phyloP scores from a whole-genome alignment of 495 filamentous ascomycete genomes.

The Xylaria intraflava region DNA sequence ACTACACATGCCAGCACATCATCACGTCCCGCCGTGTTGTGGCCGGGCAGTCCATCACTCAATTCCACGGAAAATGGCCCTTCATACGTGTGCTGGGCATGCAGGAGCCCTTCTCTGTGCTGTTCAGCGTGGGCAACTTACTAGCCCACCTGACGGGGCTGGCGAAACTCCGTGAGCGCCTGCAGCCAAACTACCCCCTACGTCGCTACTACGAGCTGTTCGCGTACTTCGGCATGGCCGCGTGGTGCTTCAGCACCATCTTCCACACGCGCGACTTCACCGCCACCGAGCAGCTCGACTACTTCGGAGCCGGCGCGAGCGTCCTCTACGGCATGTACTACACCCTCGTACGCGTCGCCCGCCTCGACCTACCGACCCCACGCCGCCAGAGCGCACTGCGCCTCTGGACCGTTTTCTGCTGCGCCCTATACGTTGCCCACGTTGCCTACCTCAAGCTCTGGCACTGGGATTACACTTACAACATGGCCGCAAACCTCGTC shows the following conservation, averaged over 20 bases:
- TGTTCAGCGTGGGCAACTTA: slow-evolving; percentile 89
- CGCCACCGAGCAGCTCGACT: slow-evolving; percentile 88
- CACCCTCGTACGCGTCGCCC: slow-evolving; percentile 69
- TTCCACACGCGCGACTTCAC: slow-evolving; percentile 87
- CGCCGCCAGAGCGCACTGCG: slow-evolving; percentile 55
- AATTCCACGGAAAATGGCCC: slow-evolving; percentile 99
- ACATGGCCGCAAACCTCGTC: slow-evolving; percentile 90
- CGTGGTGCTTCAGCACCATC: slow-evolving; percentile 81
- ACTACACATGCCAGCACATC: slow-evolving; percentile 97
- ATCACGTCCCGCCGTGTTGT: slow-evolving; percentile 67
- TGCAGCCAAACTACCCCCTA: slow-evolving; percentile 68
- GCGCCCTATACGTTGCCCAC: slow-evolving; percentile 64
- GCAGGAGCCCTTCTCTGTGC: slow-evolving; percentile 88
- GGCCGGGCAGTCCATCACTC: slow-evolving; percentile 61
- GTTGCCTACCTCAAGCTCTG: slow-evolving; percentile 78
- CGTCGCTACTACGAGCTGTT: slow-evolving; percentile 74
- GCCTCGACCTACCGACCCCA: slow-evolving; percentile 61
- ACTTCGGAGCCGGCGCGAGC: slow-evolving; percentile 86
- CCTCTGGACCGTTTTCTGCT: slow-evolving; percentile 67
- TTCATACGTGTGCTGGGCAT: slow-evolving; percentile 84
- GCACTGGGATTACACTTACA: slow-evolving; percentile 93
- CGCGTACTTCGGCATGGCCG: slow-evolving; percentile 71
- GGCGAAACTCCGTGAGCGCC: slow-evolving; percentile 54
- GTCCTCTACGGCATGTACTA: slow-evolving; percentile 90
- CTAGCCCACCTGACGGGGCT: slow-evolving; percentile 81